Evolutionary conservation across 306 rosid species (phyloP), one percentile per base, ranked within the genome.

Genomic region (Lathyrus aphaca): DNA sequence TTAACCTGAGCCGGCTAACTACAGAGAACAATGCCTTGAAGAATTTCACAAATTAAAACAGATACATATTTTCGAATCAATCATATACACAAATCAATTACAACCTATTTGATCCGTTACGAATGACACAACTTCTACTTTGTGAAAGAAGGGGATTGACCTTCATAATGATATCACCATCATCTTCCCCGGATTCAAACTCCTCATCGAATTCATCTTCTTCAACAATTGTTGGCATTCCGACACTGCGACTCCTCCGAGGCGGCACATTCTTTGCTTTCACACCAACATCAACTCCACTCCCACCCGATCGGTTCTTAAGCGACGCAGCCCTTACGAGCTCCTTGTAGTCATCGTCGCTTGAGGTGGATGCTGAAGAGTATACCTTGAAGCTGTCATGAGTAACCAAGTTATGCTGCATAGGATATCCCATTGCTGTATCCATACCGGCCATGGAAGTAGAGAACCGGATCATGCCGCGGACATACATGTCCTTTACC

Each of bases 151-250:
- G 9, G 10, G 39, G 39, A 35, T 7, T 35, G 10, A 35, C 10
- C 39, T 35, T 35, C 39, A 35, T 7, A 35, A 35, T 35, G 39
- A 35, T 35, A 7, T 35, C 39, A 1, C 3, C 39, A 35, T 35
- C 39, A 35, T 35, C 39, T 7, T 35, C 10, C 8, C 39, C 39
- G 1, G 39, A 7, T 10, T 7, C 39, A 35, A 35, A 35, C 39
- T 46, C 48, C 5, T 43, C 48, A 0, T 43, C 48, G 1, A 12
- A 13, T 12, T 43, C 27, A 39, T 76, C 62, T 29, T 87, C 86
- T 63, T 92, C 98, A 6, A 87, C 86, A 6, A 92, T 92, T 72
- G 74, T 83, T 51, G 84, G 86, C 27, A 89, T 65, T 5, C 72
- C 86, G 0, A 80, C 80, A 38, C 91, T 86, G 3, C 42, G 83